Evolutionary conservation across 768 basidiomycete species (phyloP).

Genomic region (Auricularia cornea): DNA sequence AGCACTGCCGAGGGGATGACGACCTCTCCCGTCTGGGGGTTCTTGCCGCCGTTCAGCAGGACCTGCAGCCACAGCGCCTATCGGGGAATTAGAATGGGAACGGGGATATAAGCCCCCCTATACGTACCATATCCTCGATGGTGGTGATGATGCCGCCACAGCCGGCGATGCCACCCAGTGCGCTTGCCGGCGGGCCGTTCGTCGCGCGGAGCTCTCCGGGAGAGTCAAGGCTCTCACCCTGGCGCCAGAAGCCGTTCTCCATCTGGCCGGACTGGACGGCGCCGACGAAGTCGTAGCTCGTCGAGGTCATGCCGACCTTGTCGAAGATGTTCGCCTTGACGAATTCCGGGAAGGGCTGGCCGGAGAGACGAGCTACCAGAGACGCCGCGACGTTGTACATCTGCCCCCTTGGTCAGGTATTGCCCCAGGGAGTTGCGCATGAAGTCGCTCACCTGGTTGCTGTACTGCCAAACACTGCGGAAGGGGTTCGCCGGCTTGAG

Average conservation of each 20-base stretch:
- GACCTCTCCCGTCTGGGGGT: not conserved
- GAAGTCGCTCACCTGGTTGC: not conserved
- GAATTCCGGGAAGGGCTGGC: not conserved
- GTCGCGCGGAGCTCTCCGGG: not conserved
- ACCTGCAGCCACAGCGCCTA: not conserved
- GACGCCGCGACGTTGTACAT: not conserved
- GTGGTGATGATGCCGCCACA: not conserved
- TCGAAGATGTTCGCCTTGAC: not conserved
- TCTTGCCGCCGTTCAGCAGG: not conserved
- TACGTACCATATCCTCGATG: not conserved
- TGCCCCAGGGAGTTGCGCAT: not conserved
- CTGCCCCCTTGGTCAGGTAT: not conserved
- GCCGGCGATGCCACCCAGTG: not conserved
- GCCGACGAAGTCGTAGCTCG: not conserved
- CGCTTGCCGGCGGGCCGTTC: not conserved
- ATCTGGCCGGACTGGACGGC: not conserved
- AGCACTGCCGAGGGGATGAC: not conserved
- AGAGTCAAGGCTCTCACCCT: not conserved
- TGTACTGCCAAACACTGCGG: not conserved
- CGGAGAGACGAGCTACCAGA: not conserved
- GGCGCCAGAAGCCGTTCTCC: not conserved
- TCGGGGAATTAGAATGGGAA: not conserved
- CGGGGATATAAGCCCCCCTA: not conserved
- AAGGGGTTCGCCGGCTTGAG: not conserved
- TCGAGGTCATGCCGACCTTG: not conserved